Percentiles rank a stretch among this genome's conserved stretches.
These are phyloP conservation scores for Casuarina cunninghamiana DNA, from an alignment of 306 rosid genomes.

Conservation along the genomic window DNA sequence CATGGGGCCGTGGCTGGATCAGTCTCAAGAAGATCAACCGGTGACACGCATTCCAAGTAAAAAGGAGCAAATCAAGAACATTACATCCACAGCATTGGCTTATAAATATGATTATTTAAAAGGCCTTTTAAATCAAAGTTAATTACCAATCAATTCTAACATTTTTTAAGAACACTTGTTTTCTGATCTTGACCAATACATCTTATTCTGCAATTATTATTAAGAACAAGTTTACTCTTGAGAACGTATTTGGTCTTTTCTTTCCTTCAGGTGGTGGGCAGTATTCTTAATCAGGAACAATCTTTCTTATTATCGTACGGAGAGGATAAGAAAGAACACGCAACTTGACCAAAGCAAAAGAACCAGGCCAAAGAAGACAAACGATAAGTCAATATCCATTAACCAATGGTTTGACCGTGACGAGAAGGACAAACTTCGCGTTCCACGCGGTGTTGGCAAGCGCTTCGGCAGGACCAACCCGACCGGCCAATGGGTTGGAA, in stretches of 20 bases:
- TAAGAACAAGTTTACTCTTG: no score
- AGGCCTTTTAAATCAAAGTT: no score
- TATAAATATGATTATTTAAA: no score
- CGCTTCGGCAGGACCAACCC: constrained; percentile 18
- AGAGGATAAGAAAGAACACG: neutral
- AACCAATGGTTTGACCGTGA: constrained; percentile 9
- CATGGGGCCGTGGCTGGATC: neutral
- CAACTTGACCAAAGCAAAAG: neutral
- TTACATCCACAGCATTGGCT: neutral
- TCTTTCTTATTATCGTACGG: no score
- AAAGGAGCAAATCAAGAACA: neutral
- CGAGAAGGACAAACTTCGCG: constrained; percentile 13
- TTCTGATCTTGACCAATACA: no score
- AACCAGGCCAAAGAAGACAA: neutral
- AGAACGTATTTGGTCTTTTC: no score
- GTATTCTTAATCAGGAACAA: no score
- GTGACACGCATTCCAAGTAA: neutral
- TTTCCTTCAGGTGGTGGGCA: no score
- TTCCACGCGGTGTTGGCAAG: constrained; percentile 33
- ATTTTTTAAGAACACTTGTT: no score
- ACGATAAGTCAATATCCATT: neutral
- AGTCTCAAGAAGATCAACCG: neutral
- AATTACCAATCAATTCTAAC: no score
- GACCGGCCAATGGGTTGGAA: constrained; percentile 52
- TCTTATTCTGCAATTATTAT: no score